Base-by-base conservation (phyloP, 495 filamentous ascomycete species). In the Penicillium steckii region DNA sequence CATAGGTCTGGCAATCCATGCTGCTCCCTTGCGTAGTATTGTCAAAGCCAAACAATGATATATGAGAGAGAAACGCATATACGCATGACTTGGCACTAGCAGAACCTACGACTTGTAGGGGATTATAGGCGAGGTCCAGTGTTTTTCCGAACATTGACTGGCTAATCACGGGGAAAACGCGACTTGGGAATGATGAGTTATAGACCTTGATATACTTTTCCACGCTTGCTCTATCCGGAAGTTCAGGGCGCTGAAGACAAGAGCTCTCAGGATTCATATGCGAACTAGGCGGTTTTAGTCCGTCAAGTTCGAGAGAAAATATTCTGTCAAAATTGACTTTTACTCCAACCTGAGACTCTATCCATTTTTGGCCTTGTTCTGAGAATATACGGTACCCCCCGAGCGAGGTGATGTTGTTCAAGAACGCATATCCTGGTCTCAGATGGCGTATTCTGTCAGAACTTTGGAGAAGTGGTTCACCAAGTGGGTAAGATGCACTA, bases 101-200 rank as follows among this genome's bases (percentile, higher is more conserved):
- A 18, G 38, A 44, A 18, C 53, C 50, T 24, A 46, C 24, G 3
- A 22, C 15, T 3, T 47, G 29, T 0, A 6, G 19, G 5, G 53
- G 37, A 7, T 29, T 27, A 27, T 61, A 57, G 21, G 53, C 58
- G 22, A 61, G 53, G 38, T 61, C 50, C 17, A 61, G 35, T 12
- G 58, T 61, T 18, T 57, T 41, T 1, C 4, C 40, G 25, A 57
- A 54, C 8, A 61, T 8, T 4, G 46, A 48, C 50, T 47, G 45
- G 53, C 58, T 57, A 10, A 57, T 49, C 1, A 61, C 50, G 1
- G 59, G 59, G 27, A 57, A 57, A n/a, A 57, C 53, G 8, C 43
- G 54, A 25, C 42, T 52, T 18, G 47, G 41, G 17, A 41, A 57
- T 7, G 54, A 57, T 22, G 59, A 57, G 27, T 24, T 40, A 35